Evolutionary conservation across 2,329 filamentous ascomycete genomes (phyloP).

Genomic region (Aciculosporium take): DNA sequence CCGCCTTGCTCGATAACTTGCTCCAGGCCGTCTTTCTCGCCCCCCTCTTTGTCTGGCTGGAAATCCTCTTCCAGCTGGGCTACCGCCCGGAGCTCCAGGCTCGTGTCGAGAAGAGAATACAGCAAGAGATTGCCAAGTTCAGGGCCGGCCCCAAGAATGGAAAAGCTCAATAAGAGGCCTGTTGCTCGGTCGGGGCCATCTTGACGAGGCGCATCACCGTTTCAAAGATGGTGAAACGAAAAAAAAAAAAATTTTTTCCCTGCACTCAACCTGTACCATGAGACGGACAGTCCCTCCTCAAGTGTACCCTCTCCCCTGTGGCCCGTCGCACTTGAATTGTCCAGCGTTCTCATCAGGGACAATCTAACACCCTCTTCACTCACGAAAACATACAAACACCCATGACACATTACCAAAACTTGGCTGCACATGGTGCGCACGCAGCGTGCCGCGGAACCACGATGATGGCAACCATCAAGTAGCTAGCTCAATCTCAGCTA

Average conservation of each 20-base stretch:
- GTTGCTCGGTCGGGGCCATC: not conserved
- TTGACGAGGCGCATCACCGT: not conserved
- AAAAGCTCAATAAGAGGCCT: conserved; percentile 32
- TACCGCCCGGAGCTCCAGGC: conserved; percentile 79
- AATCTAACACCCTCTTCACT: not conserved
- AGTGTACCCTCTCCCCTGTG: not conserved
- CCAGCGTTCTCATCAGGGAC: not conserved
- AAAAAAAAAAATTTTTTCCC: not conserved
- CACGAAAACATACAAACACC: not conserved
- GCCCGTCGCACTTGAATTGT: not conserved
- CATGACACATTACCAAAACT: not conserved
- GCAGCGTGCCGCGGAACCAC: not conserved
- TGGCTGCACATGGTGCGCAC: not conserved
- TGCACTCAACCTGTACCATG: not conserved
- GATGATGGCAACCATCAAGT: not conserved
- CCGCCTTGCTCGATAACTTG: conserved; percentile 80
- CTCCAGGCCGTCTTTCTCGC: conserved; percentile 85
- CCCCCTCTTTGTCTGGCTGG: conserved; percentile 94
- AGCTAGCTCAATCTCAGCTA: not conserved
- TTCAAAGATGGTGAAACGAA: not conserved
- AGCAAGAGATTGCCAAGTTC: conserved; percentile 64
- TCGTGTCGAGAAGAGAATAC: conserved; percentile 62
- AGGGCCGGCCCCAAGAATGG: conserved; percentile 40
- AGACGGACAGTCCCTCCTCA: not conserved
- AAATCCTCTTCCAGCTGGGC: conserved; percentile 77